These are phyloP conservation scores for Cyathus striatus DNA, from an alignment of 768 basidiomycete genomes.

Conservation along the genomic window DNA sequence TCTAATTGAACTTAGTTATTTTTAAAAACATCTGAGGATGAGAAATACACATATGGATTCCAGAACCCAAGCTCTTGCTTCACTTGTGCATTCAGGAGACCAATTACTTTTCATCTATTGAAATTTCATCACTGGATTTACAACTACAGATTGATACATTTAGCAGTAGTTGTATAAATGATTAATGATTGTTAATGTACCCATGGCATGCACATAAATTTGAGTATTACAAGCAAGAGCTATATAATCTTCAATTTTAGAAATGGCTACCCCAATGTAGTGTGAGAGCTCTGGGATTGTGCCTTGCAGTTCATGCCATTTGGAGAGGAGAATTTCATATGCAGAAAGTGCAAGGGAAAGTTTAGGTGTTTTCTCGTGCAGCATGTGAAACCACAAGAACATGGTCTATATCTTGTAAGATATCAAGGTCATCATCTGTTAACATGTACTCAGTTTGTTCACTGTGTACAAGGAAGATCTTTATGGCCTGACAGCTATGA, in stretches of 20 bases:
- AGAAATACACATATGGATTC: background rate
- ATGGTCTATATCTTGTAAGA: background rate
- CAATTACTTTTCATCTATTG: background rate
- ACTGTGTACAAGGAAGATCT: background rate
- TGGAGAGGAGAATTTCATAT: background rate
- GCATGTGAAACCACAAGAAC: background rate
- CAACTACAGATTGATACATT: background rate
- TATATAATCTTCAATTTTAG: constrained; percentile 1
- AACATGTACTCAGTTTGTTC: no score
- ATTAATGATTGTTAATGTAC: background rate
- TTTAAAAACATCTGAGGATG: background rate
- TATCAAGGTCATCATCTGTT: background rate
- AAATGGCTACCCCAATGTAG: background rate
- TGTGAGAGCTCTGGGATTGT: background rate
- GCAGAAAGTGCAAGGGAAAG: background rate
- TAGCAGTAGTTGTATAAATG: background rate
- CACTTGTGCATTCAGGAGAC: background rate
- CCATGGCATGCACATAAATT: background rate
- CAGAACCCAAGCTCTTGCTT: background rate
- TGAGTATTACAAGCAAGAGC: background rate
- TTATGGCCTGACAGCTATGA: background rate
- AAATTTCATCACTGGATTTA: constrained; percentile 1
- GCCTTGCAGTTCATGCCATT: background rate
- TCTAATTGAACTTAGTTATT: no score
- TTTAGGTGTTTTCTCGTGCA: constrained; percentile 1